Evolutionary conservation across 108 stramenopile genomes (phyloP), one percentile per base, ranked within the genome.

Genomic region (Fistulifera pelliculosa): DNA sequence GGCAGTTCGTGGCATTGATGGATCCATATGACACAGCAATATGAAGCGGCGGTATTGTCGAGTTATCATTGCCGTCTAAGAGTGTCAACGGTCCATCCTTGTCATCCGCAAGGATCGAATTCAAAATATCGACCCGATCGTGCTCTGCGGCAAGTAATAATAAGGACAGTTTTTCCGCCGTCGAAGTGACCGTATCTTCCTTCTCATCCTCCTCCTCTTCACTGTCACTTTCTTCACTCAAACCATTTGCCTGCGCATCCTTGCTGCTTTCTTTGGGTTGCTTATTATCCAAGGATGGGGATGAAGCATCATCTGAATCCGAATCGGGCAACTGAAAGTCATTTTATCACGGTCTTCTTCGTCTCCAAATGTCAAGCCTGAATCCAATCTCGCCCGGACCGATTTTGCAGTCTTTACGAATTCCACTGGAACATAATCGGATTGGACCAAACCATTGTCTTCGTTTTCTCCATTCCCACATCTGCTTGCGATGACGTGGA

Each of bases 101-200:
- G n/a, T 59, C 65, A 12, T 66, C 31, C 28, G 49, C 47, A 16
- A 91, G 40, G 0, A 91, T 68, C 23, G 73, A 62, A 49, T 91
- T 72, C 18, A 91, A 62, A 57, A 91, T 86, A 56, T 91, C 90
- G 15, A 87, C 85, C 12, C 90, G 80, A 68, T 91, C 85, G 53
- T 91, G 90, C 60, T 91, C 85, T 5, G 83, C 85, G 2, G 90
- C 90, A n/a, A 91, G 69, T 21, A 79, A 58, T 1, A 91, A 60
- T 7, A 91, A 66, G 24, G 83, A 80, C 25, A 75, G 83, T 54
- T 85, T 74, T 43, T 91, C 90, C 49, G 65, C 64, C 12, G 84
- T 49, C 8, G 88, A 70, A 17, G 84, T 81, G 35, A 58, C 62
- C 4, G 39, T 40, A n/a, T 58, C 62, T 18, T n/a, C n/a, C n/a